Conservation (phyloP, 768 basidiomycete species). For the Phylloporus arenicola region DNA sequence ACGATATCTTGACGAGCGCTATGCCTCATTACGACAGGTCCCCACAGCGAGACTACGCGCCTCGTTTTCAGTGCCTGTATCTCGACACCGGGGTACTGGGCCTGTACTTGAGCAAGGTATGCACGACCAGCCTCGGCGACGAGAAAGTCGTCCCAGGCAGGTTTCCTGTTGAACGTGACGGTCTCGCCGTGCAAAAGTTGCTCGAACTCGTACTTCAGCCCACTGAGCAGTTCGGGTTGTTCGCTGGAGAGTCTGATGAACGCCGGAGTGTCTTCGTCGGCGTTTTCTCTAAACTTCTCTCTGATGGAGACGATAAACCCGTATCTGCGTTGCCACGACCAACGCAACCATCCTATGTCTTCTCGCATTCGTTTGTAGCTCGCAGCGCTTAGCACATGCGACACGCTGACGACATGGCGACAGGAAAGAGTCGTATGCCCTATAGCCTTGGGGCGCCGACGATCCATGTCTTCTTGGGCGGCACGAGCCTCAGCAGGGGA, state of each 20-base stretch:
- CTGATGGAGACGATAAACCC: constrained; percentile 29
- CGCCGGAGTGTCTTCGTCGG: constrained; percentile 18
- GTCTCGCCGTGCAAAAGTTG: constrained; percentile 58
- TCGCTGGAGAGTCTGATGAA: constrained; percentile 47
- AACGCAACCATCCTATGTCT: constrained; percentile 45
- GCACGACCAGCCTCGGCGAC: constrained; percentile 32
- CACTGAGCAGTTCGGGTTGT: constrained; percentile 44
- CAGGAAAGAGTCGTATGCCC: constrained; percentile 46
- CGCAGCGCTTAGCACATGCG: constrained; percentile 36
- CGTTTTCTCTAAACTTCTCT: constrained; percentile 13
- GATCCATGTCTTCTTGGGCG: constrained; percentile 46
- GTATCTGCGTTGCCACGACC: constrained; percentile 29
- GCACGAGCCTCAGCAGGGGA: constrained; percentile 46
- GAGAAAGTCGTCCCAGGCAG: constrained; percentile 67
- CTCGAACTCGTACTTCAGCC: constrained; percentile 58
- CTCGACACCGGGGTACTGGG: constrained; percentile 33
- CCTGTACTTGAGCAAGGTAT: constrained; percentile 45
- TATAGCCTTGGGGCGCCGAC: constrained; percentile 39
- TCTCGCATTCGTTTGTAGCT: constrained; percentile 37
- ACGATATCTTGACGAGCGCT: constrained; percentile 43
- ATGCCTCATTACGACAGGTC: constrained; percentile 38
- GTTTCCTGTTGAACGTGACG: constrained; percentile 44
- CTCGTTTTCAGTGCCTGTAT: constrained; percentile 40
- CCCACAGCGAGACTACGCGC: constrained; percentile 51
- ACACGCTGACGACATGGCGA: constrained; percentile 48